phyloP scores from a whole-genome alignment of 2,329 filamentous ascomycete species.

The Nigrospora osmanthi region DNA sequence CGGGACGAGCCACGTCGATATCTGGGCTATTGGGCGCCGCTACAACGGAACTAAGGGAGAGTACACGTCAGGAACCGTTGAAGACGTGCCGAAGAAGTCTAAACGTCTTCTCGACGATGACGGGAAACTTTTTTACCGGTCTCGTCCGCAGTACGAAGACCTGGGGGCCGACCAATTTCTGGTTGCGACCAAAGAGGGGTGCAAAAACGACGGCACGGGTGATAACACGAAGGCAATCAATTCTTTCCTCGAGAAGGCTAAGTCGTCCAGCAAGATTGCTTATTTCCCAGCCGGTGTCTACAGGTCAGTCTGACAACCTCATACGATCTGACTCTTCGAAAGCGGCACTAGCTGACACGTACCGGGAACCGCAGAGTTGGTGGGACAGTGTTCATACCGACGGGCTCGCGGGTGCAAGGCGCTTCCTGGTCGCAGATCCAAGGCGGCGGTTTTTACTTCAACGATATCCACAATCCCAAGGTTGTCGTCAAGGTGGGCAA shows the following conservation, averaged over 20 bases:
- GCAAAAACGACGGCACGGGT: constrained; percentile 24
- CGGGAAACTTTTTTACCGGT: constrained; percentile 13
- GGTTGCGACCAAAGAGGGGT: constrained; percentile 5
- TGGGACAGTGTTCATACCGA: constrained; percentile 36
- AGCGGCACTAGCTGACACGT: too few relatives aligned
- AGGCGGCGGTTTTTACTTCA: constrained; percentile 48
- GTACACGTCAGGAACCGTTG: not conserved
- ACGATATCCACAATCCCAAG: constrained; percentile 51
- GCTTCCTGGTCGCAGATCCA: constrained; percentile 66
- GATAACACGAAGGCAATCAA: constrained; percentile 18
- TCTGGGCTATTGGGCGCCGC: not conserved
- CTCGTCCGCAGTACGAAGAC: constrained; percentile 27
- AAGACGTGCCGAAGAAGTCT: not conserved
- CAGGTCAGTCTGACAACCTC: too few relatives aligned
- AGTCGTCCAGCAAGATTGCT: constrained; percentile 1
- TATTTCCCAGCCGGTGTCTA: constrained; percentile 21
- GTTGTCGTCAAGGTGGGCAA: constrained; percentile 60
- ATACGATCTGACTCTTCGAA: too few relatives aligned
- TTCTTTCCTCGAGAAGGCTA: constrained; percentile 6
- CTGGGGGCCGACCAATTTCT: constrained; percentile 1
- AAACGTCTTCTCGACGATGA: constrained; percentile 1
- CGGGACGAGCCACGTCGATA: not conserved
- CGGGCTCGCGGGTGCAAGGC: constrained; percentile 58
- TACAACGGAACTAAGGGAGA: not conserved
- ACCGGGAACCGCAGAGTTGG: too few relatives aligned